Conservation (phyloP, 2,329 filamentous ascomycete species). For the Microthyrium microscopicum region DNA sequence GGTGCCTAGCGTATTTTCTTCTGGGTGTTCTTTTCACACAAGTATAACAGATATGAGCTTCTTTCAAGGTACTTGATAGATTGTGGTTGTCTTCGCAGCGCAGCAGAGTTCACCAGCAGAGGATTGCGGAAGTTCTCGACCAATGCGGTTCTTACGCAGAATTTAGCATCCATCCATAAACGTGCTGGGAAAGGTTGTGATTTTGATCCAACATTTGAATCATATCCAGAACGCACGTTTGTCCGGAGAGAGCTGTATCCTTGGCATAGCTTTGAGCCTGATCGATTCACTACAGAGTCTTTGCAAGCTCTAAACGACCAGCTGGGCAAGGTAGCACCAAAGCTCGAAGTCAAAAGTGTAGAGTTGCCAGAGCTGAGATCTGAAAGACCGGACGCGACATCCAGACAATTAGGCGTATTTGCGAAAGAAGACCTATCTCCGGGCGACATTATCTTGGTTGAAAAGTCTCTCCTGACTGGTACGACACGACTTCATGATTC, state of each 20-base stretch:
- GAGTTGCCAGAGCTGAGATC: constrained; percentile 52
- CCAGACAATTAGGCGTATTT: constrained; percentile 76
- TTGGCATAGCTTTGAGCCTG: constrained; percentile 45
- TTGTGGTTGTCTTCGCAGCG: constrained; percentile 1
- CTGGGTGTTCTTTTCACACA: neutral
- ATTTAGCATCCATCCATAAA: no score
- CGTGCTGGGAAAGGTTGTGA: neutral
- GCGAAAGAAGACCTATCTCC: constrained; percentile 65
- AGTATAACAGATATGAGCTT: constrained; percentile 4
- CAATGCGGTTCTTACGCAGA: no score
- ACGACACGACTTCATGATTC: constrained; percentile 77
- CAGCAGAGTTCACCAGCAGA: constrained; percentile 2
- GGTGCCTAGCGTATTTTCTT: neutral
- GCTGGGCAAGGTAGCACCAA: constrained; percentile 54
- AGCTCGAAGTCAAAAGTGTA: constrained; percentile 62
- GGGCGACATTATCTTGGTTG: constrained; percentile 59
- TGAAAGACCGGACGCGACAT: constrained; percentile 28
- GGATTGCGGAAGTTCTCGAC: no score
- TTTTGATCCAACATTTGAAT: constrained; percentile 14
- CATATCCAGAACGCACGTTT: constrained; percentile 51
- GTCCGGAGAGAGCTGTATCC: constrained; percentile 50
- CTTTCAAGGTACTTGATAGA: neutral
- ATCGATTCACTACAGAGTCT: constrained; percentile 35
- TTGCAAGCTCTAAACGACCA: constrained; percentile 55
- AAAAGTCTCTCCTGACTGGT: constrained; percentile 75